Conservation (phyloP, 441 rosid species). For the Croton setiger region DNA sequence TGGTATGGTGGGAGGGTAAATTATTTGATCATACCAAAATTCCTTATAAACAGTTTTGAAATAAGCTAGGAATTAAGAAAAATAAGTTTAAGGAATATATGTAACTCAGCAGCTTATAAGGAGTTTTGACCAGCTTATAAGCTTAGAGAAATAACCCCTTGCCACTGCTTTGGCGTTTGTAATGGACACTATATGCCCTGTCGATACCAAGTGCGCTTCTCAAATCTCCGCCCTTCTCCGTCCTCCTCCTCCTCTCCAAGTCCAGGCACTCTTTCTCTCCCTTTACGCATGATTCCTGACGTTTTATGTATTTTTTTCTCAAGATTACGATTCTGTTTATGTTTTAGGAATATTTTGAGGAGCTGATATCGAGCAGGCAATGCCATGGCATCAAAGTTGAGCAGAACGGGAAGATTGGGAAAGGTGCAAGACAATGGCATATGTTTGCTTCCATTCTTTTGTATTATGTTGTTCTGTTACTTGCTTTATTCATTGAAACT, state of each 20-base stretch:
- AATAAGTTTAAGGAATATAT: too few species aligned
- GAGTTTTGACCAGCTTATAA: too few species aligned
- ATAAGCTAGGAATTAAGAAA: too few species aligned
- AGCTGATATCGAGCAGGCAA: conserved; percentile 44
- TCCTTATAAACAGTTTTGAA: too few species aligned
- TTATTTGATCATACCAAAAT: too few species aligned
- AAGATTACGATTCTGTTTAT: neutral
- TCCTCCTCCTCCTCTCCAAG: conserved; percentile 47
- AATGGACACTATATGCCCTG: conserved; percentile 32
- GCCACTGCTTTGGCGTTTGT: neutral
- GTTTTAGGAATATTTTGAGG: conserved; percentile 67
- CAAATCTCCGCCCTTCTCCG: conserved; percentile 64
- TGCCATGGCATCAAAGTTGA: conserved; percentile 51
- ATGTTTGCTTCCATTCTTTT: too few species aligned
- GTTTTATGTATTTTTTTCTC: neutral
- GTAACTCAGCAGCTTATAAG: too few species aligned
- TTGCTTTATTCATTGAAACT: neutral
- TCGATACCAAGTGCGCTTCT: conserved; percentile 38
- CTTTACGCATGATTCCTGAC: neutral
- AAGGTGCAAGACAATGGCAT: conserved; percentile 36
- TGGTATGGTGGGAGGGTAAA: too few species aligned
- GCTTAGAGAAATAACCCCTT: too few species aligned
- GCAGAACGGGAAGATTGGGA: conserved; percentile 43
- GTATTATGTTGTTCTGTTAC: neutral
- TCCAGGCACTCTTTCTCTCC: conserved; percentile 42